phyloP scores from a whole-genome alignment of 805 yeast species.

The Candida glaebosa region DNA sequence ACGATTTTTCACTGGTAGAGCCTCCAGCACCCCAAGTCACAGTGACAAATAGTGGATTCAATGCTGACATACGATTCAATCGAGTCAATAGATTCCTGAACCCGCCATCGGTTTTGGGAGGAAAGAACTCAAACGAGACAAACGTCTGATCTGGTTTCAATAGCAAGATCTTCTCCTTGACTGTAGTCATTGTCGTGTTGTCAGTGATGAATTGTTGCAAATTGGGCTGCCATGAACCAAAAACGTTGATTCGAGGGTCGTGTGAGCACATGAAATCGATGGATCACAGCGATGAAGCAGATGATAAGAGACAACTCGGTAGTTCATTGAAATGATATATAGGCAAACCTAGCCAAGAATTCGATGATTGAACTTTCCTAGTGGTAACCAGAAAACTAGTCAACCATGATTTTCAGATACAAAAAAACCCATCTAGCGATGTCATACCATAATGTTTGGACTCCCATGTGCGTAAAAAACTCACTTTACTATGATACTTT shows the following conservation, averaged over 20 bases:
- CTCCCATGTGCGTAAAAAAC: too few relatives aligned
- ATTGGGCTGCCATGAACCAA: neutral
- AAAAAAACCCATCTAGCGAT: too few relatives aligned
- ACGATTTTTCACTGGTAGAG: slow-evolving; percentile 79
- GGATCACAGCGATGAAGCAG: neutral
- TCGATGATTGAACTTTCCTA: too few relatives aligned
- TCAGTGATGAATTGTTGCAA: neutral
- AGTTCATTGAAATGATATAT: too few relatives aligned
- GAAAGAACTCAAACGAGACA: slow-evolving; percentile 92
- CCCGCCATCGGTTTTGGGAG: slow-evolving; percentile 94
- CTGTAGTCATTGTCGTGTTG: slow-evolving; percentile 23
- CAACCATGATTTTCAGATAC: too few relatives aligned
- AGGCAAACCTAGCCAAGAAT: neutral
- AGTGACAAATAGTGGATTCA: slow-evolving; percentile 87
- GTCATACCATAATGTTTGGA: too few relatives aligned
- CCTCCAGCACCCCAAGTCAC: slow-evolving; percentile 99
- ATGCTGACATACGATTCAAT: slow-evolving; percentile 79
- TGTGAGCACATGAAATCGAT: neutral
- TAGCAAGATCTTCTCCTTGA: slow-evolving; percentile 49
- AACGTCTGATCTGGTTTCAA: slow-evolving; percentile 54
- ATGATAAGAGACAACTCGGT: too few relatives aligned
- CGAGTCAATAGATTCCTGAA: slow-evolving; percentile 80
- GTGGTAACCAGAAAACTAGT: too few relatives aligned
- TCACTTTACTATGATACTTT: too few relatives aligned
- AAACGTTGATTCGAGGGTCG: slow-evolving; percentile 1